Base-by-base conservation (phyloP, 2,329 filamentous ascomycete species). In the Thermothelomyces thermophilus region DNA sequence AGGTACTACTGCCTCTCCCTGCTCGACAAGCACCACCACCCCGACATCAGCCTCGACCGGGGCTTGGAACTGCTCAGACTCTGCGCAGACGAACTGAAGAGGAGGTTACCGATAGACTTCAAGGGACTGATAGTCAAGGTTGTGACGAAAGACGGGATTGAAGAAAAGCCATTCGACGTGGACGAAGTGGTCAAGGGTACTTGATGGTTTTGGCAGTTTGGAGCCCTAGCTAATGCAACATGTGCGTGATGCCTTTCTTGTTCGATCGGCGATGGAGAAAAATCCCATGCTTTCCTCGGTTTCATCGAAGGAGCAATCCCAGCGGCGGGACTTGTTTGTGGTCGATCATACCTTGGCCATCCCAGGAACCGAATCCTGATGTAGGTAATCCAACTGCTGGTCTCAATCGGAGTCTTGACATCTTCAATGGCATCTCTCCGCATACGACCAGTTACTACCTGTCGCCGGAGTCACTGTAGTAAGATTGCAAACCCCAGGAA, bases 1-100 rank as follows among this genome's bases (percentile, higher is more conserved):
- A 89, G 84, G 72, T 97, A 97, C 78, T 98, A 98, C 78, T 98
- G 93, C 70, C 79, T 98, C 54, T 94, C 89, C 6, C 94, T 95
- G 61, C 82, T 98, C 45, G 93, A 98, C 74, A 98, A 98, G 76
- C 93, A 98, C 69, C 93, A 98, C 69, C 87, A 96, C 65, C 91
- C 93, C 41, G 86, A 96, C 65, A 97, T 98, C 69, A 80, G 79
- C 54, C 83, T 93, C 48, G 90, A 86, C 56, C 81, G 95, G 69
- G 93, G 93, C 50, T 80, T 95, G 72, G 93, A 95, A 76, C 82
- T 98, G 56, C 75, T 98, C 63, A 84, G 82, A 62, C 86, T 96
- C 84, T 98, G 93, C 74, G 93, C 88, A 60, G 90, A 97, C 68
- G 93, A 98, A 76, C 74, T 98, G 66, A 95, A 96, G 81, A 83